A percentile compares a stretch with the other conserved stretches of the same genome.
Evolutionary conservation across 768 basidiomycete genomes (phyloP).

Genomic region (Boletus reticulatus): DNA sequence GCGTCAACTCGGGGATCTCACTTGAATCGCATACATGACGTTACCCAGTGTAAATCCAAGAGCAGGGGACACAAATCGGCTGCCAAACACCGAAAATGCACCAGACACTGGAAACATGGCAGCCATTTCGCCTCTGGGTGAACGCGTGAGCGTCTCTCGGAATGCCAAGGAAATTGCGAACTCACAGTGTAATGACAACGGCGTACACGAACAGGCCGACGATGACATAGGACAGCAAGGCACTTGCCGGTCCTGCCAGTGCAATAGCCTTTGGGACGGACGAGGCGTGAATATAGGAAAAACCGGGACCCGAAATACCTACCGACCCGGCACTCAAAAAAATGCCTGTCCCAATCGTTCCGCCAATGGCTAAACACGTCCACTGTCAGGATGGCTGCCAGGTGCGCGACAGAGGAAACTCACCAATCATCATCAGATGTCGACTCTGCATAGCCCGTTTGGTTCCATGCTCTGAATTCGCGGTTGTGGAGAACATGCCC

Average conservation of each 20-base stretch:
- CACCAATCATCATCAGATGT: conserved; percentile 44
- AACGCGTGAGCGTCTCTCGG: not conserved
- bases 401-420: not conserved
- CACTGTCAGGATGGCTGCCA: not conserved
- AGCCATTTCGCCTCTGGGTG: conserved; percentile 60
- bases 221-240: conserved; percentile 58
- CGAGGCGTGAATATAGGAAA: not conserved
- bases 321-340: conserved; percentile 60
- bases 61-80: conserved; percentile 57
- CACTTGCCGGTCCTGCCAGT: conserved; percentile 58
- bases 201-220: conserved; percentile 59
- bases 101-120: conserved; percentile 62
- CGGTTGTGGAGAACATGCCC: conserved; percentile 6
- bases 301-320: conserved; percentile 4
- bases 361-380: conserved; percentile 44
- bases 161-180: not conserved
- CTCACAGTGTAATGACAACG: conserved; percentile 58
- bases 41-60: conserved; percentile 57
- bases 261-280: conserved; percentile 42
- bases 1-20: not conserved
- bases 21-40: not conserved
- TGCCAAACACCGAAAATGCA: conserved; percentile 56
- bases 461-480: conserved; percentile 25
- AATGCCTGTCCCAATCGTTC: conserved; percentile 60
- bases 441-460: conserved; percentile 40